Conservation (phyloP, 495 filamentous ascomycete species). For the Aspergillus heteromorphus region DNA sequence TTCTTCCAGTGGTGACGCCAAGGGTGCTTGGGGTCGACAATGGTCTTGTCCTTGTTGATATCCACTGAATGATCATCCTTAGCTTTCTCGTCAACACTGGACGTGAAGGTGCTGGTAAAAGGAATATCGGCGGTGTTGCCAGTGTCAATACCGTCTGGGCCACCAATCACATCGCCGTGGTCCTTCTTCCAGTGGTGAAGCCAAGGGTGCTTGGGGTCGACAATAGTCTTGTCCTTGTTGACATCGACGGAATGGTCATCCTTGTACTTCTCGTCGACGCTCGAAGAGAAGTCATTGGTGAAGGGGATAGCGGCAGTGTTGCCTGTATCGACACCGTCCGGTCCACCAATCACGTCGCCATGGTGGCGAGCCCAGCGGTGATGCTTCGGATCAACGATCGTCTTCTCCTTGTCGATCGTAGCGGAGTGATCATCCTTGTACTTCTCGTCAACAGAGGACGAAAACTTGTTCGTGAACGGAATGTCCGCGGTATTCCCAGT, state of each 20-base stretch:
- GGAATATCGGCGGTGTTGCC: background rate
- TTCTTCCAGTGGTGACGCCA: background rate
- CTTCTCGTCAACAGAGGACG: background rate
- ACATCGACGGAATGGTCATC: slow-evolving; percentile 1
- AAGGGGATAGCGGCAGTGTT: background rate
- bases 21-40: background rate
- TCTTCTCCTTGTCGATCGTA: background rate
- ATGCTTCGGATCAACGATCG: background rate
- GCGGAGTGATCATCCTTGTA: slow-evolving; percentile 7
- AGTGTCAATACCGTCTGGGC: background rate
- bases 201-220: background rate
- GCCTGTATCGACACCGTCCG: background rate
- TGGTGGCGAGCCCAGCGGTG: background rate
- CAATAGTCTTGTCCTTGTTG: background rate
- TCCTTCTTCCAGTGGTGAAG: background rate
- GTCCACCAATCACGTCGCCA: background rate
- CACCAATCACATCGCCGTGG: background rate
- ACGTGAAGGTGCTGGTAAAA: background rate
- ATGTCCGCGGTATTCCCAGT: slow-evolving; percentile 1
- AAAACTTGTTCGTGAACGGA: background rate
- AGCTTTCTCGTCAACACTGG: background rate
- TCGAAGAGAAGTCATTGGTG: background rate
- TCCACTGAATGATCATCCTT: slow-evolving; percentile 1
- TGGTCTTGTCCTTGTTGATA: background rate
- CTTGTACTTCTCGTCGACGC: background rate